Conservation (phyloP, 31 red algal species). For the Porphyra umbilicalis region DNA sequence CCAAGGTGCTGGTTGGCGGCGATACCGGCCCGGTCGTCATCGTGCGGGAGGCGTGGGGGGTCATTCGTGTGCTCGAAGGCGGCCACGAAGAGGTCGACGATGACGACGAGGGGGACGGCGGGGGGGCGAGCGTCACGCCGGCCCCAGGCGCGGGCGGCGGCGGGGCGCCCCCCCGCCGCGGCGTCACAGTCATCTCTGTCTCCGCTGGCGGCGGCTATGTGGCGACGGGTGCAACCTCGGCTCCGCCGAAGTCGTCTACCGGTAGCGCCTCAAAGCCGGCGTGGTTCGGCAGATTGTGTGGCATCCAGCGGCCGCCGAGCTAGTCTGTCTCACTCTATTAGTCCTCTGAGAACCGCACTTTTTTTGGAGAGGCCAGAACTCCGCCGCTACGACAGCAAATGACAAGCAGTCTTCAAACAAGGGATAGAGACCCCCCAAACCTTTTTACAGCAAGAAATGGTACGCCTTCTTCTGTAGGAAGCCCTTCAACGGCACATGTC, state of each 20-base stretch:
- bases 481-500: too few relatives aligned
- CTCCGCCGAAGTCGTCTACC: slow-evolving; percentile 26
- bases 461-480: too few relatives aligned
- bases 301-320: slow-evolving; percentile 43
- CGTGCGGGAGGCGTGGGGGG: slow-evolving; percentile 17
- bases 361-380: too few relatives aligned
- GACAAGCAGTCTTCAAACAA: too few relatives aligned
- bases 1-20: slow-evolving; percentile 35
- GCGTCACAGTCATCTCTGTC: slow-evolving; percentile 35
- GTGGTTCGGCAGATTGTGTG: slow-evolving; percentile 32
- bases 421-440: too few relatives aligned
- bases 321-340: too few relatives aligned
- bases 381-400: too few relatives aligned
- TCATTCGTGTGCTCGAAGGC: slow-evolving; percentile 35
- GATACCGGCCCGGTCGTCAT: slow-evolving; percentile 45
- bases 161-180: background rate
- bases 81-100: slow-evolving; percentile 27
- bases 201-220: slow-evolving; percentile 48
- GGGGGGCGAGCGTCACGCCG: too few relatives aligned
- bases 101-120: slow-evolving; percentile 15
- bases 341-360: too few relatives aligned
- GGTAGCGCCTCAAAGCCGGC: slow-evolving; percentile 25
- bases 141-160: background rate
- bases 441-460: too few relatives aligned
- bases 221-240: slow-evolving; percentile 42